Evolutionary conservation across 495 filamentous ascomycete species (phyloP), one percentile per base, ranked within the genome.

Genomic region (Annulohypoxylon stygium): DNA sequence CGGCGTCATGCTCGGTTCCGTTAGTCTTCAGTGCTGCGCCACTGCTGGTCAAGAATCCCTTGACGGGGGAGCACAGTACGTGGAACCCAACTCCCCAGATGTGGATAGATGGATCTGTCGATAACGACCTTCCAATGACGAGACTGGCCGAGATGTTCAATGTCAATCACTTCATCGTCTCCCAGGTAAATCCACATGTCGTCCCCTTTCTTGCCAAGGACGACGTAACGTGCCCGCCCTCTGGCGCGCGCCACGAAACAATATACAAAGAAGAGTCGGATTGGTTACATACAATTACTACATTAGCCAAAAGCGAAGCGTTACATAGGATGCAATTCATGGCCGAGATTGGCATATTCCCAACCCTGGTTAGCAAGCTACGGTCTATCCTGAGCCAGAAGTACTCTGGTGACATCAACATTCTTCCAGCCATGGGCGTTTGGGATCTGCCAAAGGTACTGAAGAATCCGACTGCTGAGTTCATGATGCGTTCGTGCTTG

Each of bases 161-260:
- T 76, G 94, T 97, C 81, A 98, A 97, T 77, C 94, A 97, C 77
- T 97, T 97, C 77, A 97, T 98, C 76, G 95, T 97, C 34, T 97
- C 94, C 0, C 95, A 98, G 77, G 93, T 97, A 51, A 98, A 97
- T 75, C 95, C 95, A 0, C 95, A 98, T 73, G 92, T 98, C 33
- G 90, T 97, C 0, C 94, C 95, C 6, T 97, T 98, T 70, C 84
- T 97, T 16, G 81, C 87, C 23, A 92, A 90, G 73, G 91, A 95
- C 65, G 90, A 93, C 63, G 86, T 87, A 10, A 81, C 86, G 0
- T 82, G 81, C 33, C 76, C 80, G 11, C 76, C 79, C 39, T 73
- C 80, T 33, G 78, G 77, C n/a, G 80, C 83, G 30, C 81, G 81
- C 12, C 78, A 78, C 75, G 50, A 84, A 76, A 45, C 84, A 78